These are phyloP conservation scores for Mortierella sp. DNA, from an alignment of 371 early-diverging fungal genomes.

Conservation along the genomic window DNA sequence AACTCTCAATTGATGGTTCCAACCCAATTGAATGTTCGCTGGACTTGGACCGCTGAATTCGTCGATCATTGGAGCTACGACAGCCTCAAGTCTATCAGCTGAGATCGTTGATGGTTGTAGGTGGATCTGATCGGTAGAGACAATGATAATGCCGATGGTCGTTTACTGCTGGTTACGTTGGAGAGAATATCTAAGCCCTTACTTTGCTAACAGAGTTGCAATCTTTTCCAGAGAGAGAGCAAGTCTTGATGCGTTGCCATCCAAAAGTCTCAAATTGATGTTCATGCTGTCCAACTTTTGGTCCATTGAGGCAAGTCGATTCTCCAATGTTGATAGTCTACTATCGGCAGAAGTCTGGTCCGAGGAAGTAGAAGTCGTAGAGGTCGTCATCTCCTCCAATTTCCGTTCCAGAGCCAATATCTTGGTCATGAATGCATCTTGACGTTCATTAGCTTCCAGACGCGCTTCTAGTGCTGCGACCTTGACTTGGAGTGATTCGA, in stretches of 20 bases:
- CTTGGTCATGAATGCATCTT: slow-evolving; percentile 19
- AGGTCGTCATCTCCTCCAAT: slow-evolving; percentile 2
- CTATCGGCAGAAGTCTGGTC: background rate
- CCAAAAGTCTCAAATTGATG: slow-evolving; percentile 9
- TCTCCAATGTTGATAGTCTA: slow-evolving; percentile 18
- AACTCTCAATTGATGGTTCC: too few relatives aligned
- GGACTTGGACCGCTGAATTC: too few relatives aligned
- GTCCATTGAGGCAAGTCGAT: slow-evolving; percentile 34
- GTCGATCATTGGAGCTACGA: too few relatives aligned
- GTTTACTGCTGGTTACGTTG: too few relatives aligned
- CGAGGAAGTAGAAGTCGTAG: background rate
- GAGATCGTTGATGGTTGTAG: too few relatives aligned
- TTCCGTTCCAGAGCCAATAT: slow-evolving; percentile 30
- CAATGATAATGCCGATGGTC: too few relatives aligned
- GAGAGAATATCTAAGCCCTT: background rate
- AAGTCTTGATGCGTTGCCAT: slow-evolving; percentile 15
- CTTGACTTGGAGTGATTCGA: slow-evolving; percentile 26
- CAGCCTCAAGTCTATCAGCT: too few relatives aligned
- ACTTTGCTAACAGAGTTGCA: slow-evolving; percentile 18
- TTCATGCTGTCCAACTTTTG: slow-evolving; percentile 22
- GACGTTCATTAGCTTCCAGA: slow-evolving; percentile 24
- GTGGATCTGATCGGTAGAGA: too few relatives aligned
- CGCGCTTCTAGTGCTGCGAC: slow-evolving; percentile 28
- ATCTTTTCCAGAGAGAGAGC: slow-evolving; percentile 37
- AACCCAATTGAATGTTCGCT: too few relatives aligned